phyloP scores from a whole-genome alignment of 331 rosid genomes.

The Erythrophleum ivorense region DNA sequence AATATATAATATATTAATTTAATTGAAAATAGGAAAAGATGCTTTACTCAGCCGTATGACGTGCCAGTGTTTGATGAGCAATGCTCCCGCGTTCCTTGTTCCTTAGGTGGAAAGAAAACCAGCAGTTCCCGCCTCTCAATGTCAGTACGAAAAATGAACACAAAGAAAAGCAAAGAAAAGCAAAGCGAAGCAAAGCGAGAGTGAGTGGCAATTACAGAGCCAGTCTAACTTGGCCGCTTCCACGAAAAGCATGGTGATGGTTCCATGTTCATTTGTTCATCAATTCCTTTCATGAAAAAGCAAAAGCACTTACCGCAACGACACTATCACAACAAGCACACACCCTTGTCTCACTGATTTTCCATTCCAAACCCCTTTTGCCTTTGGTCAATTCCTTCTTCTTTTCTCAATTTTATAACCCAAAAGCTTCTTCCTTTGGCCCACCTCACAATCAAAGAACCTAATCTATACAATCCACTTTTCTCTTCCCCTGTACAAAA shows the following conservation, averaged over 20 bases:
- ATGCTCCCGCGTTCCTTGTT: background rate
- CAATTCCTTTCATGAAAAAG: background rate
- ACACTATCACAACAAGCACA: background rate
- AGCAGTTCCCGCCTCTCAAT: background rate
- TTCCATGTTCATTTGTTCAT: slow-evolving; percentile 10
- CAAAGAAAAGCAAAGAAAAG: background rate
- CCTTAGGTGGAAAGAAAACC: slow-evolving; percentile 6
- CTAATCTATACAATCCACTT: slow-evolving; percentile 23
- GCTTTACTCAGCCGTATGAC: background rate
- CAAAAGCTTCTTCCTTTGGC: background rate
- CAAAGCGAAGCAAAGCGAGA: background rate
- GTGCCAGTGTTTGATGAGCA: slow-evolving; percentile 3
- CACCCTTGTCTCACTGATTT: background rate
- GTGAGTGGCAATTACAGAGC: background rate
- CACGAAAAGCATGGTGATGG: background rate
- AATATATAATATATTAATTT: no score
- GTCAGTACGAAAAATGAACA: background rate
- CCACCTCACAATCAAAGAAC: slow-evolving; percentile 74
- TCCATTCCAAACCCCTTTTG: slow-evolving; percentile 17
- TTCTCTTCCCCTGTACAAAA: slow-evolving; percentile 40
- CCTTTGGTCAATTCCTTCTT: slow-evolving; percentile 19
- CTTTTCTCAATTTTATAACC: slow-evolving; percentile 56
- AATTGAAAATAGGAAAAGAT: no score
- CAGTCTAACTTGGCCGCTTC: background rate
- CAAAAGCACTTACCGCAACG: background rate